These are phyloP conservation scores for Phialocephala sp. DNA, from an alignment of 2,329 filamentous ascomycete genomes.

Conservation along the genomic window DNA sequence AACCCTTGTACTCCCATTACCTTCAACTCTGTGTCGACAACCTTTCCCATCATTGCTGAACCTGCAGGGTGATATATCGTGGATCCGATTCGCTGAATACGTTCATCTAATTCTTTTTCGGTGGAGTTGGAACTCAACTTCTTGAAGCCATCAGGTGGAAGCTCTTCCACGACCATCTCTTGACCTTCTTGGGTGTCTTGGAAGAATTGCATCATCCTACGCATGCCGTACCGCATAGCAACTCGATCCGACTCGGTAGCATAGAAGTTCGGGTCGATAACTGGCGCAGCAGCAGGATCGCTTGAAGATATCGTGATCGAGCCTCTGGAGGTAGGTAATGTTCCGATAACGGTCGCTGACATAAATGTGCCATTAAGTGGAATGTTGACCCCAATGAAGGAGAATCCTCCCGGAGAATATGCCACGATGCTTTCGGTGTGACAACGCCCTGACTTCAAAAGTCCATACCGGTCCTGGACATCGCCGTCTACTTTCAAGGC, in stretches of 20 bases:
- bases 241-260: conserved; percentile 1
- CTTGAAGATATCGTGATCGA: conserved; percentile 48
- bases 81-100: background rate
- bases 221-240: background rate
- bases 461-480: background rate
- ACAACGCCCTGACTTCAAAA: background rate
- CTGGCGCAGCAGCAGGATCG: conserved; percentile 31
- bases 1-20: background rate
- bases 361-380: background rate
- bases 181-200: background rate
- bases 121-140: background rate
- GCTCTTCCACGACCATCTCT: background rate
- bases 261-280: conserved; percentile 51
- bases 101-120: background rate
- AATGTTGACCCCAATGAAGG: background rate
- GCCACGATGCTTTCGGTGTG: background rate
- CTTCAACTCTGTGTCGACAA: conserved; percentile 5
- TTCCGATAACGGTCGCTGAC: background rate
- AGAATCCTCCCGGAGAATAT: background rate
- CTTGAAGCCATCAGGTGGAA: background rate
- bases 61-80: conserved; percentile 1
- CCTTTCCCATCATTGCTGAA: conserved; percentile 4
- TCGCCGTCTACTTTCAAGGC: background rate
- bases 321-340: conserved; percentile 37
- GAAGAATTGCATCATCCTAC: background rate